Evolutionary conservation across 352 stramenopile species (phyloP), one percentile per base, ranked within the genome.

Genomic region (Phytophthora ramorum): DNA sequence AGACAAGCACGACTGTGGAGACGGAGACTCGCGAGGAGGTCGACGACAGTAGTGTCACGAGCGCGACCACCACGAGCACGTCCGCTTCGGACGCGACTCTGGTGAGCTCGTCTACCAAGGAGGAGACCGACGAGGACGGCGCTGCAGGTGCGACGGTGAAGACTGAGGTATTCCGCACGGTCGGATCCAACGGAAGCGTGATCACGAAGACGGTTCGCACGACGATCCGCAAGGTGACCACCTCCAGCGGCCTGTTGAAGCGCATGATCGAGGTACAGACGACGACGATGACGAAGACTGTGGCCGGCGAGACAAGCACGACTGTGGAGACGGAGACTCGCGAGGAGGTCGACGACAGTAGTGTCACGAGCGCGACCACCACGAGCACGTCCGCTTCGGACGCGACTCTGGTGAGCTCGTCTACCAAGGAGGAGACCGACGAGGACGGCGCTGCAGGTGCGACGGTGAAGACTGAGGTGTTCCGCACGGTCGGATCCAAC

Each of bases 261-360:
- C 43, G 43, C 14, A 46, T 44, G 35, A 24, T 58, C 20, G 49
- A 43, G 37, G 47, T 54, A 17, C 37, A 47, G n/a, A 66, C 48
- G 35, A 59, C 58, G 58, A 59, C 58, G 30, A 48, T 52, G 40
- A 59, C 58, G 48, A 44, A 58, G 50, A 48, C 50, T 12, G 32
- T 38, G 35, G 24, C 34, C 6, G 54, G 54, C 34, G 54, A 53
- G 26, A 63, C 38, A 43, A 63, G 54, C 54, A 53, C 43, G 43
- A 54, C 32, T n/a, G 45, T 37, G 43, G 43, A 52, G 54, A 63
- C 54, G 54, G 54, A 63, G 43, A 63, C 52, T 16, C 43, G 34
- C 26, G 43, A 47, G 43, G 54, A 63, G 46, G 48, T 50, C 24
- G 37, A 44, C 3, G 28, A 28, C 22, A 47, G 34, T 26, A 47